Base-by-base conservation (phyloP, 345 rosid genomes). In the Barbarea vulgaris region DNA sequence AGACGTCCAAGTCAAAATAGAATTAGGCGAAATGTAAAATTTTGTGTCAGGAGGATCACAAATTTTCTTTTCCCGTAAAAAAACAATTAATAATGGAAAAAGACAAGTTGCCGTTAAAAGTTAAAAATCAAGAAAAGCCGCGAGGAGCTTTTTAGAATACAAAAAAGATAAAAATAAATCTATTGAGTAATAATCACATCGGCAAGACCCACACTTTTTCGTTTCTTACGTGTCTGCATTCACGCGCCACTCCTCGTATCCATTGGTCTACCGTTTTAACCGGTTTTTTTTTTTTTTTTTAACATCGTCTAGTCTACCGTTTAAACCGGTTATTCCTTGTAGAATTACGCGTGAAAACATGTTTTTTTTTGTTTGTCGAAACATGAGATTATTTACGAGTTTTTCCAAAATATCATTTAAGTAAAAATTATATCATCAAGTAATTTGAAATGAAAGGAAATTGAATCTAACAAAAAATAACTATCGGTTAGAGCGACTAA, bases 251-350 rank as follows among this genome's bases (percentile, higher is more conserved):
- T 67, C 68, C 54, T 68, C 74, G 68, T 37, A 67, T 18, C 62
- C 19, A 6, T 34, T 57, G 63, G 30, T 34, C 27, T 66, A 81
- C 87, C 81, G 81, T 77, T 30, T 74, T 61, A 81, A 74, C 80
- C 85, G 48, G 90, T 85, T 72, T 31, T 14, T 9, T 34, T 2
- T 9, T 34, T 11, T 3, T 3, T 11, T 37, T 37, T 37, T 33
- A 34, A 30, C n/a, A 41, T 41, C 15, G 44, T 39, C n/a, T 1
- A 13, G 30, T 33, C 34, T 58, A 81, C 86, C 81, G 81, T 77
- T 27, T 74, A 64, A 4, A 56, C 39, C 14, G 61, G 37, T 9
- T n/a, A 7, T 30, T 15, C 18, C 6, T 28, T 55, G 9, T 31
- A 9, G 18, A 25, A 25, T 3, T 54, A 54, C 36, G 60, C 60